These are phyloP conservation scores for Bondarzewia mesenterica DNA, from an alignment of 1,284 basidiomycete species.

Conservation along the genomic window DNA sequence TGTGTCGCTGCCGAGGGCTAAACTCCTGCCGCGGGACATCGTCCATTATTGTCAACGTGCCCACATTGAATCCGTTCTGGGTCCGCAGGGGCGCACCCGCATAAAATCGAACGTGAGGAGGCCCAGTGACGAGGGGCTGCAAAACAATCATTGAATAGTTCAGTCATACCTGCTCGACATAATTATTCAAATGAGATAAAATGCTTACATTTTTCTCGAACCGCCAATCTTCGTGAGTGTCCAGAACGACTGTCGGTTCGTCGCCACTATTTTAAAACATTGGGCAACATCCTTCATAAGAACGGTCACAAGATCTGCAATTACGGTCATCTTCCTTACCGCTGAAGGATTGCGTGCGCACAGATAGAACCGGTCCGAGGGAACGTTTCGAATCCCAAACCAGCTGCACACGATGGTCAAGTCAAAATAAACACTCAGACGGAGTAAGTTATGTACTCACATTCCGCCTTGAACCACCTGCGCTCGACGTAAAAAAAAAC, in stretches of 20 bases:
- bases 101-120: constrained; percentile 79
- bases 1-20: constrained; percentile 82
- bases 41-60: constrained; percentile 82
- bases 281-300: too few species aligned
- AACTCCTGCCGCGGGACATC: constrained; percentile 81
- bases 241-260: constrained; percentile 83
- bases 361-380: constrained; percentile 70
- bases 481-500: too few species aligned
- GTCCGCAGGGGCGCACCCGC: constrained; percentile 88
- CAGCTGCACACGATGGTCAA: constrained; percentile 36
- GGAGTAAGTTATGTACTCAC: constrained; percentile 4
- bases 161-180: neutral
- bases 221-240: constrained; percentile 80
- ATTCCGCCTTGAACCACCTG: constrained; percentile 14
- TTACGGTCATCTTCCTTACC: constrained; percentile 34
- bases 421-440: neutral
- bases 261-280: constrained; percentile 74
- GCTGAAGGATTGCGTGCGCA: constrained; percentile 77
- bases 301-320: too few species aligned
- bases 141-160: neutral
- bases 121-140: constrained; percentile 71
- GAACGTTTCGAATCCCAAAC: constrained; percentile 45
- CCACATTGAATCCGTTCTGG: constrained; percentile 85
- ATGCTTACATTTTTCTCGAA: constrained; percentile 75
- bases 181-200: constrained; percentile 4